phyloP scores from a whole-genome alignment of 2,329 filamentous ascomycete genomes.

The Botrytis galanthina region DNA sequence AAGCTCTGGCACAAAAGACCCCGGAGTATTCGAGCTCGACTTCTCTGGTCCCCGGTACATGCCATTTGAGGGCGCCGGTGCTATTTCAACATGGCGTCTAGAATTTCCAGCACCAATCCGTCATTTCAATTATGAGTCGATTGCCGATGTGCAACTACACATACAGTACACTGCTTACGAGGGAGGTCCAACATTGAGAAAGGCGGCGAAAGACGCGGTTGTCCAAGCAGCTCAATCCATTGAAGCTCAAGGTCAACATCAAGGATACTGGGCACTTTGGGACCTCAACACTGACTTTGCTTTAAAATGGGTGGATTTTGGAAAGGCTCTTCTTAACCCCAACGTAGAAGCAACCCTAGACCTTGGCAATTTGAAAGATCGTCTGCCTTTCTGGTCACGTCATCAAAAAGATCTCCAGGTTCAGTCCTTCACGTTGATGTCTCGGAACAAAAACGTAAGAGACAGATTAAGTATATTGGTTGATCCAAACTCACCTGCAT shows the following conservation, averaged over 20 bases:
- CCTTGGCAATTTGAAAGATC: background rate
- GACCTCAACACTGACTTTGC: conserved; percentile 4
- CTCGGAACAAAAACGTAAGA: background rate
- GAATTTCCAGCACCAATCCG: conserved; percentile 32
- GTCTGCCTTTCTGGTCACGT: conserved; percentile 1
- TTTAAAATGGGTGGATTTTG: background rate
- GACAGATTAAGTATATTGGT: background rate
- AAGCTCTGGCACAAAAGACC: conserved; percentile 34
- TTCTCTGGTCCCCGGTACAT: conserved; percentile 38
- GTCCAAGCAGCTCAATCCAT: background rate
- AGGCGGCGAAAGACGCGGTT: background rate
- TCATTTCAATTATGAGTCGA: background rate
- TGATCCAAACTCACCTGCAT: background rate
- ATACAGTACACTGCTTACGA: conserved; percentile 4
- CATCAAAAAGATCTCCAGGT: background rate
- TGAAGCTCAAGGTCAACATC: background rate
- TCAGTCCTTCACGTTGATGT: background rate
- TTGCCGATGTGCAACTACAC: background rate
- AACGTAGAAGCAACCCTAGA: background rate
- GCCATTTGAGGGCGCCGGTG: conserved; percentile 44
- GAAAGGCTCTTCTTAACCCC: background rate
- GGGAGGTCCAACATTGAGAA: conserved; percentile 6
- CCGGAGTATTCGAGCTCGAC: conserved; percentile 40
- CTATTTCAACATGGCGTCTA: conserved; percentile 38
- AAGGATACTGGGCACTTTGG: background rate